Conservation (phyloP, 2,329 filamentous ascomycete genomes). For the Aspergillus sp. region DNA sequence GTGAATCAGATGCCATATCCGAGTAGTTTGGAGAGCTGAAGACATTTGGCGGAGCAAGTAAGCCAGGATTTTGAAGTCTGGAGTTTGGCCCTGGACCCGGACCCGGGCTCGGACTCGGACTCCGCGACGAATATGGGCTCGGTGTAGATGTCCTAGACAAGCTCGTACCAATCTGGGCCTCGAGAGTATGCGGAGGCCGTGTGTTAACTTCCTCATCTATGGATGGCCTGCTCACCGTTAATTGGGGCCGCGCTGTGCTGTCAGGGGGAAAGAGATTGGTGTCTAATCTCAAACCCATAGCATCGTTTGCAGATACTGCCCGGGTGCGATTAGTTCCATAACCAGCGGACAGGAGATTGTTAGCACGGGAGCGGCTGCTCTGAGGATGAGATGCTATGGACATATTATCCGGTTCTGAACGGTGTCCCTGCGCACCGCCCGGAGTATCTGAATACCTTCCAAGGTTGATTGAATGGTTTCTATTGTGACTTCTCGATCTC, state of each 20-base stretch:
- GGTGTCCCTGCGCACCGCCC: slow-evolving; percentile 35
- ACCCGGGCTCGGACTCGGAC: slow-evolving; percentile 24
- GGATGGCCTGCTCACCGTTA: slow-evolving; percentile 44
- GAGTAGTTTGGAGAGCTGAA: slow-evolving; percentile 41
- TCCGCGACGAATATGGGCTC: slow-evolving; percentile 29
- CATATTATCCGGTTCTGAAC: slow-evolving; percentile 48
- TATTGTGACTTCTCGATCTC: slow-evolving; percentile 73
- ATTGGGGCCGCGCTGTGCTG: slow-evolving; percentile 24
- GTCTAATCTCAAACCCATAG: slow-evolving; percentile 48
- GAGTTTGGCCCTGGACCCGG: slow-evolving; percentile 22
- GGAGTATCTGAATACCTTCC: slow-evolving; percentile 69
- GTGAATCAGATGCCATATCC: slow-evolving; percentile 19
- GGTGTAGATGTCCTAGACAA: slow-evolving; percentile 37
- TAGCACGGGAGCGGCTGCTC: slow-evolving; percentile 24
- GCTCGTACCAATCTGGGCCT: slow-evolving; percentile 20
- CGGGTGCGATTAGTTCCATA: slow-evolving; percentile 38
- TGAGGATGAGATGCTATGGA: slow-evolving; percentile 50
- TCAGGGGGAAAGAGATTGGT: slow-evolving; percentile 30
- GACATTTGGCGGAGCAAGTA: slow-evolving; percentile 44
- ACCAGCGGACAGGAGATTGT: slow-evolving; percentile 26
- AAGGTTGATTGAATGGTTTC: slow-evolving; percentile 63
- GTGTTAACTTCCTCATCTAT: slow-evolving; percentile 16
- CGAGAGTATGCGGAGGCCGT: slow-evolving; percentile 19
- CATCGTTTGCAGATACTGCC: slow-evolving; percentile 62
- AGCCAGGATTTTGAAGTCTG: slow-evolving; percentile 35